Conservation (phyloP, 1,139 yeast species). For the Pichia kudriavzevii region DNA sequence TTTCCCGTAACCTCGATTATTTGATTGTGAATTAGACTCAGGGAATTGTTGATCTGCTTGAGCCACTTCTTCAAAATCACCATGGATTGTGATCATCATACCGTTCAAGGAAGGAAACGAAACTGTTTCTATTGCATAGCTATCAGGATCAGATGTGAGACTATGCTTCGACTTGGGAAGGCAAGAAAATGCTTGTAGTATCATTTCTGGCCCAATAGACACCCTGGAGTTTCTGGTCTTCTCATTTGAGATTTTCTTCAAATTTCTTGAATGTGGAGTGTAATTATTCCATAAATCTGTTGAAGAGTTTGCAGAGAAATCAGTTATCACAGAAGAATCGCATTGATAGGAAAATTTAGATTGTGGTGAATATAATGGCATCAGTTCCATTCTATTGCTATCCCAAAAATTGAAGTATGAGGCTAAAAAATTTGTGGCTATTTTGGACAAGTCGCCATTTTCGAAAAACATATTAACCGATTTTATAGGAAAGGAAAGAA, state of each 20-base stretch:
- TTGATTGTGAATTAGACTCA: slow-evolving; percentile 8
- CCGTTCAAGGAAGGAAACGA: slow-evolving; percentile 68
- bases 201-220: slow-evolving; percentile 64
- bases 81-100: slow-evolving; percentile 72
- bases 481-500: slow-evolving; percentile 46
- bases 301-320: slow-evolving; percentile 12
- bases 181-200: slow-evolving; percentile 51
- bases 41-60: slow-evolving; percentile 20
- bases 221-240: slow-evolving; percentile 51
- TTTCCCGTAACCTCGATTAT: slow-evolving; percentile 2
- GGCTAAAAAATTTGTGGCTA: slow-evolving; percentile 69
- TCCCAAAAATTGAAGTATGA: slow-evolving; percentile 81
- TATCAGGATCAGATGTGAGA: slow-evolving; percentile 50
- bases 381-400: slow-evolving; percentile 57
- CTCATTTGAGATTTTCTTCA: slow-evolving; percentile 58
- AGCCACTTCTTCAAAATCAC: slow-evolving; percentile 65
- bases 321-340: slow-evolving; percentile 38
- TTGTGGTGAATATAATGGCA: slow-evolving; percentile 69
- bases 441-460: slow-evolving; percentile 59
- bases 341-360: slow-evolving; percentile 76
- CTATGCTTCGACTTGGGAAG: slow-evolving; percentile 75
- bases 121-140: slow-evolving; percentile 75
- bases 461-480: slow-evolving; percentile 67
- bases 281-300: slow-evolving; percentile 54
- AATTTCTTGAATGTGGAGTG: slow-evolving; percentile 66